Evolutionary conservation across 345 rosid genomes (phyloP), one percentile per base, ranked within the genome.

Genomic region (Clausena lansium): DNA sequence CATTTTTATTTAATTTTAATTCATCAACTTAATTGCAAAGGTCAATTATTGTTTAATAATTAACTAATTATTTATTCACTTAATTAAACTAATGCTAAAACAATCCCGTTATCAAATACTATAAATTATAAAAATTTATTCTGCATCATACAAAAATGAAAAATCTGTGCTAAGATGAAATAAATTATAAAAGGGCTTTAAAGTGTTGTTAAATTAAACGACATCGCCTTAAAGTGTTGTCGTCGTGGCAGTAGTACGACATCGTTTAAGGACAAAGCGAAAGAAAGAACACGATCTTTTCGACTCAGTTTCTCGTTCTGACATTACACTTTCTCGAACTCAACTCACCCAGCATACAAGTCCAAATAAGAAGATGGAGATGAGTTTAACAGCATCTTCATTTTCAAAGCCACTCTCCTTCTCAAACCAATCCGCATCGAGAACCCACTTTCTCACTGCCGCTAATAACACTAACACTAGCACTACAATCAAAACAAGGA

Each of bases 401-500:
- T 69, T 75, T 57, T 71, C 87, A 7, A 79, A 80, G 35, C 82
- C 83, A 45, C 62, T 84, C 1, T 78, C 74, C 73, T 83, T 83
- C 78, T 77, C 76, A 30, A 60, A 77, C 76, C 75, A 68, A 47
- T 64, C 62, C 28, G 67, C 79, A 35, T 55, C 68, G 7, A 80
- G 63, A 74, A 75, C 79, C 19, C 83, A 83, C 64, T 75, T 83
- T 76, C 73, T 59, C 13, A 4, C 17, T 67, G 33, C 50, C n/a
- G 35, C 63, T 55, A 58, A 11, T 45, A 10, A 28, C 65, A 32
- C 22, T 61, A 61, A 33, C 19, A 27, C 76, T 39, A 32, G 13
- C 74, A 4, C 50, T n/a, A 70, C 50, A 55, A 79, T 32, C 58
- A 81, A 83, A 57, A 71, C 54, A 19, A 76, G 78, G 28, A 83